These are phyloP conservation scores for Saccharomycopsis selenospora DNA, from an alignment of 805 yeast species.

Conservation along the genomic window DNA sequence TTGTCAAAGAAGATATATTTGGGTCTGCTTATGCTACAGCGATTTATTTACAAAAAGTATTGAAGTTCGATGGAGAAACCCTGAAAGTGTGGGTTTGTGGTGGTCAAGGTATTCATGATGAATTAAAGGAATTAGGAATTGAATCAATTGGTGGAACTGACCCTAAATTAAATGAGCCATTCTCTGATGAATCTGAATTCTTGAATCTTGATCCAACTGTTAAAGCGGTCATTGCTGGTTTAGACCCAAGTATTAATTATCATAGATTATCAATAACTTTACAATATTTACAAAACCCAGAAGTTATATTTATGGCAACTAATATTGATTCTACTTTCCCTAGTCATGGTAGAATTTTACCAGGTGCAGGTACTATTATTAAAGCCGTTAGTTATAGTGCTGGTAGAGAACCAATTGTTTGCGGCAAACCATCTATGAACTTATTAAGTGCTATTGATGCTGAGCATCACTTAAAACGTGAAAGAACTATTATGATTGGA, in stretches of 20 bases:
- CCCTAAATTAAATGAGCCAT: conserved; percentile 44
- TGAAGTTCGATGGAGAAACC: conserved; percentile 62
- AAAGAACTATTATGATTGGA: conserved; percentile 82
- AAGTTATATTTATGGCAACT: conserved; percentile 77
- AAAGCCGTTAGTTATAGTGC: conserved; percentile 67
- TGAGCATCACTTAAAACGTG: conserved; percentile 45
- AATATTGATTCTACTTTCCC: conserved; percentile 95
- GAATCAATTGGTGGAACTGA: conserved; percentile 79
- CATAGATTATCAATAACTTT: conserved; percentile 73
- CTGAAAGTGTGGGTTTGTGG: conserved; percentile 85
- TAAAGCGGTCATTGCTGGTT: conserved; percentile 86
- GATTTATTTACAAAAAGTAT: conserved; percentile 69
- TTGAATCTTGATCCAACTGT: conserved; percentile 61
- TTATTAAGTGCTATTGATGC: conserved; percentile 88
- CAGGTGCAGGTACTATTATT: conserved; percentile 93
- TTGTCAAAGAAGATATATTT: conserved; percentile 62
- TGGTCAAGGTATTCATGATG: conserved; percentile 77
- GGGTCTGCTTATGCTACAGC: conserved; percentile 93
- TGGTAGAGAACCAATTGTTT: conserved; percentile 78
- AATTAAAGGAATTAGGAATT: conserved; percentile 68
- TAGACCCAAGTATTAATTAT: conserved; percentile 72
- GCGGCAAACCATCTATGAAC: conserved; percentile 86
- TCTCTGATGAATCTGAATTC: conserved; percentile 49
- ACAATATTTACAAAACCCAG: conserved; percentile 64
- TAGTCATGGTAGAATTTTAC: conserved; percentile 71